Evolutionary conservation across 306 rosid species (phyloP), one percentile per base, ranked within the genome.

Genomic region (Cucumis hystrix): DNA sequence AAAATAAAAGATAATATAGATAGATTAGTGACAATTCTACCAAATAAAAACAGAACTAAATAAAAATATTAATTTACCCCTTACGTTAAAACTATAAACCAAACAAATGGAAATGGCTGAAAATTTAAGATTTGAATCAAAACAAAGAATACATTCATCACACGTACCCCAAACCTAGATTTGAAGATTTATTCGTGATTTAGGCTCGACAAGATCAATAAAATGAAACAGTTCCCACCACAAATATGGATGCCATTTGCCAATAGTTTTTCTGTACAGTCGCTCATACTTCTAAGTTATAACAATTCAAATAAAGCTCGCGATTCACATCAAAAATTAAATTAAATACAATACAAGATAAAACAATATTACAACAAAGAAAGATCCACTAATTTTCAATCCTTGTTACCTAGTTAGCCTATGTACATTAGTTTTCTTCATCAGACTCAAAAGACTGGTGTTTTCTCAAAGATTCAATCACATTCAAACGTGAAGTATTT

Each of bases 381-480:
- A 30, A 7, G 9, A 14, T 15, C 5, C 43, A 62, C n/a, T 15
- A 60, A 16, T 1, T 35, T 16, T 65, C 25, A 15, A 35, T 16
- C 21, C 33, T 33, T 16, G 18, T 35, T 65, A 37, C 71, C 51
- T 65, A 17, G 71, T 65, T 20, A 67, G 52, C 33, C 12, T 23
- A 45, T 69, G 57, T 8, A 45, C 37, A 45, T 77, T 41, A 77
- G 83, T 81, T 89, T 80, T 89, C 98, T 45, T 81, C 92, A 78
- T 90, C 94, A 72, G 92, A 85, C 49, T 93, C 96, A 9, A 91
- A 93, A 65, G 86, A 76, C 45, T 91, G 97, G 65, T 79, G 84
- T 79, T 83, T 91, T 82, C 83, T 87, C 82, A 91, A 54, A 77
- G 97, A 91, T 84, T 88, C 86, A 35, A 93, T 76, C 47, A 83